Base-by-base conservation (phyloP, 139 green algal species). In the Trebouxia sp. region DNA sequence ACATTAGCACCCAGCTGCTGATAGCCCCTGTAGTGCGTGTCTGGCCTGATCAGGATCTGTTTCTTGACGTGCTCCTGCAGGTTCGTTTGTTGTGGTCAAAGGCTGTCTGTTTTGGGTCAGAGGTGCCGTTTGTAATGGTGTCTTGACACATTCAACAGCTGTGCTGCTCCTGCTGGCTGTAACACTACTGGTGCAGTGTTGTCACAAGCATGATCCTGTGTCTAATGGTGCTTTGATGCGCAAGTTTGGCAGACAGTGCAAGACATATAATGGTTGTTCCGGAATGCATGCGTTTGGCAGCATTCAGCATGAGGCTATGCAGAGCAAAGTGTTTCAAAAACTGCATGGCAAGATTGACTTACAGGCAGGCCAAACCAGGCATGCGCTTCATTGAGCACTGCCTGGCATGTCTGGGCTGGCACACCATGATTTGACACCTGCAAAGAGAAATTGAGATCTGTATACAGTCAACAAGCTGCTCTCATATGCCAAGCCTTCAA, bases 1-100 rank as follows among this genome's bases (percentile, higher is more conserved):
- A 93, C 86, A 53, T 93, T 93, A 0, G 82, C 42, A 10, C 89
- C 89, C 45, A 93, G 87, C 4, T 65, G 75, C 67, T 93, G 89
- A 42, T 87, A 93, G 24, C 89, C 89, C 5, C 89, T 62, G 62
- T 83, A 90, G 58, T 82, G 30, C 8, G 58, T 84, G 45, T 81
- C 38, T 6, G 86, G 81, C 6, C 42, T 66, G 20, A 90, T 79
- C 51, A 65, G 43, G 28, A 92, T 85, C 37, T 82, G 28, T 41
- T 67, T 37, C 78, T 91, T 91, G 0, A 79, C 81, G 41, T 65
- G 15, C 67, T 86, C 83, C 83, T 86, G 79, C 76, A 78, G 11
- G 5, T 37, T 15, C 22, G 50, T 17, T 17, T 17, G 50, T 10
- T 58, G 22, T 6, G 22, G 50, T 17, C 50, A 10, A 12, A 12